These are phyloP conservation scores for Cenchrus americanus DNA, from an alignment of 176 grass and related monocot genomes.

Conservation along the genomic window DNA sequence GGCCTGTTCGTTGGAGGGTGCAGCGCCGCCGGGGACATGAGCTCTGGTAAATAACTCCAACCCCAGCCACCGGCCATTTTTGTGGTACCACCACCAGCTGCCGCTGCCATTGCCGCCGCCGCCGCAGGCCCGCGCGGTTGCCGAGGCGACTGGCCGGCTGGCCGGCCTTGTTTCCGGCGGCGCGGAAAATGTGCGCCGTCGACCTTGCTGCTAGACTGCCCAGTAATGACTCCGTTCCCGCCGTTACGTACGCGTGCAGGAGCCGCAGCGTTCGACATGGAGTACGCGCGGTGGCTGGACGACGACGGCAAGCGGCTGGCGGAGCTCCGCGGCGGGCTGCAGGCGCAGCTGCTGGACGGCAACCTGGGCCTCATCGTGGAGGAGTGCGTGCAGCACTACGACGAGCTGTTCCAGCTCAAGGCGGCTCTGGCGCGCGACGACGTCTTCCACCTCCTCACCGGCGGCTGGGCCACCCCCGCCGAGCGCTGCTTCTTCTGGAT, in stretches of 20 bases:
- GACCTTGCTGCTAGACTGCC: no score
- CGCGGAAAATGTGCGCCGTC: conserved; percentile 4
- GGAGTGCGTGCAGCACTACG: conserved; percentile 84
- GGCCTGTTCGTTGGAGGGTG: conserved; percentile 86
- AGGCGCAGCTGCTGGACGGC: conserved; percentile 70
- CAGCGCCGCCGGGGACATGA: conserved; percentile 64
- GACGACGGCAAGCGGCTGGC: conserved; percentile 66
- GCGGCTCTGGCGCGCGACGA: conserved; percentile 57
- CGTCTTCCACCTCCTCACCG: conserved; percentile 92
- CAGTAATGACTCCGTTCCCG: neutral
- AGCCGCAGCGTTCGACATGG: conserved; percentile 91
- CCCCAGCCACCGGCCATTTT: conserved; percentile 25
- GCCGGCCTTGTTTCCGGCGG: neutral
- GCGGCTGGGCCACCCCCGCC: conserved; percentile 71
- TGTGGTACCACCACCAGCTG: neutral
- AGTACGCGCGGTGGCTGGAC: conserved; percentile 88
- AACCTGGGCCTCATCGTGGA: conserved; percentile 75
- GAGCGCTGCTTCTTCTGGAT: conserved; percentile 99
- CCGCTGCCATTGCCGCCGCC: neutral
- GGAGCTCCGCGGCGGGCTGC: conserved; percentile 69
- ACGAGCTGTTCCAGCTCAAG: conserved; percentile 93
- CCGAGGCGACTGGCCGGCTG: neutral
- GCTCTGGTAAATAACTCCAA: conserved; percentile 65
- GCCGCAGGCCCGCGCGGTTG: neutral
- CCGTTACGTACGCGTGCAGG: conserved; percentile 38